Base-by-base conservation (phyloP, 2,329 filamentous ascomycete genomes). In the Zymoseptoria brevis region DNA sequence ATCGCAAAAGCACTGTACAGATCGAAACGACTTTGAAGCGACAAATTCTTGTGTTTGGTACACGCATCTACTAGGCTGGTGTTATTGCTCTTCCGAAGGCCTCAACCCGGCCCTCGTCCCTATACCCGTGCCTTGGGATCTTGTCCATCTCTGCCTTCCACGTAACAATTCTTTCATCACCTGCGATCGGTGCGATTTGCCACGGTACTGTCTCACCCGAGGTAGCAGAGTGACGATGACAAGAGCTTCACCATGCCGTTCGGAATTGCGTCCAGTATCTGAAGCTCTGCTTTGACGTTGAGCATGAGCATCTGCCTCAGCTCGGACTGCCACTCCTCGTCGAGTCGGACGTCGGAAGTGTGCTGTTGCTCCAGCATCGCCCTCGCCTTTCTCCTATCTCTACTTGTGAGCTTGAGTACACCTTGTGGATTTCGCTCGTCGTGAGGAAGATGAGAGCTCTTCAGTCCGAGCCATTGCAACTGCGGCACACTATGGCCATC, bases 251-350 rank as follows among this genome's bases (percentile, higher is more conserved):
- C 45, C 67, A 72, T 66, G 5, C 66, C 67, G 45, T 59, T 53
- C 2, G 67, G 60, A 8, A 64, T 51, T 13, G 67, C 66, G 57
- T 73, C 70, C 3, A 74, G 62, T 26, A 73, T 29, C 59, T 94
- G 88, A 55, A 93, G 89, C 69, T 94, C 89, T 0, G 87, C 87
- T 68, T 93, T 94, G 53, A 85, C 67, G 56, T 87, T 87, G 55
- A 92, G 75, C 75, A 88, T 81, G 19, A 93, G 73, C 88, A 93
- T 91, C 0, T 79, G 66, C 67, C 90, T 88, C 16, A 93, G 66
- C 66, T 91, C 86, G 73, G 8, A 74, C 72, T n/a, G 30, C 41
- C 24, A 22, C 2, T 54, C 50, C 8, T 62, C 56, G 13, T 66
- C 58, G 4, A 48, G 55, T 4, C 49, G 24, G 1, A 52, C 49